These are phyloP conservation scores for Schizonepeta tenuifolia DNA, from an alignment of 257 asterid genomes.

Conservation along the genomic window DNA sequence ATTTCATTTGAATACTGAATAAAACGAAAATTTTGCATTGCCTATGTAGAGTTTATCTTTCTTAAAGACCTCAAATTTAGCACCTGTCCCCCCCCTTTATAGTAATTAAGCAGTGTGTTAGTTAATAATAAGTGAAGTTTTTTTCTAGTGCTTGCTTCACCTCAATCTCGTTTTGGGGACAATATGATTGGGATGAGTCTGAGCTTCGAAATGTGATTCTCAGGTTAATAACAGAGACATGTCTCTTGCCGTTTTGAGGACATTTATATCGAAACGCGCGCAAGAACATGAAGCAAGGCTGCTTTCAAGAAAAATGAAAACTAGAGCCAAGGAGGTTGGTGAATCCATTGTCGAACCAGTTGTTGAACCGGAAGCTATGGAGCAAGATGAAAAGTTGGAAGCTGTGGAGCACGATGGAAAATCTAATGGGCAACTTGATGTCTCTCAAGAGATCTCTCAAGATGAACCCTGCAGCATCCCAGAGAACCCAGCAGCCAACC, in stretches of 20 bases:
- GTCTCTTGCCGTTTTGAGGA: conserved; percentile 94
- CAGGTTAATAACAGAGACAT: conserved; percentile 97
- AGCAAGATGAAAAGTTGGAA: conserved; percentile 23
- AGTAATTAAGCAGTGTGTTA: not conserved
- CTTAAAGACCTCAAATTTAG: not conserved
- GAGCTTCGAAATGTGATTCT: conserved; percentile 32
- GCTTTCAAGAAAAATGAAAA: conserved; percentile 51
- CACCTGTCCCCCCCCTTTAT: not conserved
- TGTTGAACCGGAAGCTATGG: conserved; percentile 31
- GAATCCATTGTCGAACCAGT: conserved; percentile 36
- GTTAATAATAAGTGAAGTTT: not conserved
- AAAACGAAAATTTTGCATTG: not conserved
- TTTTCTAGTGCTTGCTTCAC: not conserved
- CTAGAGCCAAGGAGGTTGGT: conserved; percentile 45
- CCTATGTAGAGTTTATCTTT: not conserved
- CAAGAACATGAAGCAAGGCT: conserved; percentile 68
- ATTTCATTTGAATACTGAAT: not conserved
- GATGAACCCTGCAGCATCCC: conserved; percentile 48
- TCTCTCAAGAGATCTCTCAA: conserved; percentile 40
- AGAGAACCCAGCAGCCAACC: conserved; percentile 42
- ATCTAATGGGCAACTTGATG: conserved; percentile 54
- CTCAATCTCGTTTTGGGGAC: not conserved
- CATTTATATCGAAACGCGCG: conserved; percentile 65
- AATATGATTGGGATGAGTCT: not conserved
- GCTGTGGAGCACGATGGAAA: conserved; percentile 39